A percentile compares a stretch with the other conserved stretches of the same genome.
phyloP scores from a whole-genome alignment of 2,329 filamentous ascomycete genomes.

The Gaeumannomyces sp. region DNA sequence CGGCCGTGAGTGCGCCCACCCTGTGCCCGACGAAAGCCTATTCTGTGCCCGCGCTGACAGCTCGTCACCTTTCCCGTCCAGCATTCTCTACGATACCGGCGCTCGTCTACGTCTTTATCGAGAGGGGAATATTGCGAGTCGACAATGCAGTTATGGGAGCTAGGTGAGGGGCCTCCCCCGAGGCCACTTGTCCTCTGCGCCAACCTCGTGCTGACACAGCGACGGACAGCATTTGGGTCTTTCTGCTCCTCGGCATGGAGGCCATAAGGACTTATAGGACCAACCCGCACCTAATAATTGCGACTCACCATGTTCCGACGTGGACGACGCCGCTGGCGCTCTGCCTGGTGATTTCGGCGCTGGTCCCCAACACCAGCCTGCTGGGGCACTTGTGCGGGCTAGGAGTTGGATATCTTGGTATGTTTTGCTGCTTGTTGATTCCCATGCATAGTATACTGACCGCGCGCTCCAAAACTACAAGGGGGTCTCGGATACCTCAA shows the following conservation, averaged over 20 bases:
- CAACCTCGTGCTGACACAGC: background rate
- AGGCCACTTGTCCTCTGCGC: background rate
- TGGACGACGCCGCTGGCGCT: slow-evolving; percentile 84
- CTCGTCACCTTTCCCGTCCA: slow-evolving; percentile 25
- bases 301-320: slow-evolving; percentile 68
- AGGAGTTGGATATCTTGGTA: slow-evolving; percentile 80
- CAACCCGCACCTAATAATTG: slow-evolving; percentile 69
- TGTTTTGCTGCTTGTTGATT: slow-evolving; percentile 26
- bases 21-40: background rate
- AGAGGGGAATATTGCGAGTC: slow-evolving; percentile 62
- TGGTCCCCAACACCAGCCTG: slow-evolving; percentile 77
- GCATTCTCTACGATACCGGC: slow-evolving; percentile 78
- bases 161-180: slow-evolving; percentile 54
- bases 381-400: slow-evolving; percentile 82
- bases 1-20: slow-evolving; percentile 63
- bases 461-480: slow-evolving; percentile 26
- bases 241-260: slow-evolving; percentile 78
- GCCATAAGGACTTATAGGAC: slow-evolving; percentile 77
- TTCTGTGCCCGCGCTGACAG: background rate
- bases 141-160: slow-evolving; percentile 76
- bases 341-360: slow-evolving; percentile 65
- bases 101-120: slow-evolving; percentile 70
- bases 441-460: slow-evolving; percentile 16
- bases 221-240: slow-evolving; percentile 74
- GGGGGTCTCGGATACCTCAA: slow-evolving; percentile 84